Evolutionary conservation across 2,329 filamentous ascomycete genomes (phyloP).

Genomic region (Lojkania enalia): DNA sequence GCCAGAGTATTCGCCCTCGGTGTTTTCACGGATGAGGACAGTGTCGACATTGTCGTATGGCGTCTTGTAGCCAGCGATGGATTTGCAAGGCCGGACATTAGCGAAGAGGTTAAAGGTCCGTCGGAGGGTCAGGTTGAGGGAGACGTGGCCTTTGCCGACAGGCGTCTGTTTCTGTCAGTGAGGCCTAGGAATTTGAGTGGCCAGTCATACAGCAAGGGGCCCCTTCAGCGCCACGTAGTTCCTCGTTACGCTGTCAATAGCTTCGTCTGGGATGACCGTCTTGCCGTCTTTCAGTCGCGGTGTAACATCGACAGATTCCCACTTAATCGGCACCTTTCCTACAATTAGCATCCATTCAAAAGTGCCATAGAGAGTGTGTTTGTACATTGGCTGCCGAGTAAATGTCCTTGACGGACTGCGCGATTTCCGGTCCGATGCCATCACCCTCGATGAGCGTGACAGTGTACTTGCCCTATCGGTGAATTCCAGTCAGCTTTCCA

Average conservation of each 20-base stretch:
- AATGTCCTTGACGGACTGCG: constrained; percentile 98
- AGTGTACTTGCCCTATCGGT: constrained; percentile 80
- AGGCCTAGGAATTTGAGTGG: constrained; percentile 2
- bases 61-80: constrained; percentile 96
- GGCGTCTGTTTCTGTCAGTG: constrained; percentile 67
- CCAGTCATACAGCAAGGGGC: constrained; percentile 74
- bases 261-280: constrained; percentile 89
- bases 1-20: constrained; percentile 98
- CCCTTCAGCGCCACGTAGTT: constrained; percentile 99
- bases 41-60: constrained; percentile 97
- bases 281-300: constrained; percentile 92
- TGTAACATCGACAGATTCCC: constrained; percentile 96
- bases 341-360: constrained; percentile 5
- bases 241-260: constrained; percentile 89
- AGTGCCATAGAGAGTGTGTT: constrained; percentile 20
- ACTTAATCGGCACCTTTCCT: constrained; percentile 80
- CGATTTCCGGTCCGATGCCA: constrained; percentile 97
- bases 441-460: constrained; percentile 99
- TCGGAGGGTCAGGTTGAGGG: constrained; percentile 96
- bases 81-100: constrained; percentile 97
- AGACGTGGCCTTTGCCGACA: constrained; percentile 98
- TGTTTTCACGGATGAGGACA: constrained; percentile 98
- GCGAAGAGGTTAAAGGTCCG: constrained; percentile 99
- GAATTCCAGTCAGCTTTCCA: constrained; percentile 10
- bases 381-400: constrained; percentile 89